These are phyloP conservation scores for Aspergillus asperescens DNA, from an alignment of 495 filamentous ascomycete species.

Conservation along the genomic window DNA sequence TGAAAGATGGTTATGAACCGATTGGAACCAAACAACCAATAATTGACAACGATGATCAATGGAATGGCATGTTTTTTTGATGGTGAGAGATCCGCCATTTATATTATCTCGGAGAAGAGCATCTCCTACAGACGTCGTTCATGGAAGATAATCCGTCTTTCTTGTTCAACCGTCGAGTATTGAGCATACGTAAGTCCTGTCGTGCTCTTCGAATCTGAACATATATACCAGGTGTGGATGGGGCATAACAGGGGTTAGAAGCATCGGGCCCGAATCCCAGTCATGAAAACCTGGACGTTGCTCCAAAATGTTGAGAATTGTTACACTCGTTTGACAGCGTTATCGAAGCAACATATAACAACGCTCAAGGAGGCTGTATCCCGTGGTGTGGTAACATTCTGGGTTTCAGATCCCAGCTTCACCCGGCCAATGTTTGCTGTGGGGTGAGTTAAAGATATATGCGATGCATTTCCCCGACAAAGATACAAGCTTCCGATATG, in stretches of 20 bases:
- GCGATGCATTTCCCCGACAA: background rate
- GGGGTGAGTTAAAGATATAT: background rate
- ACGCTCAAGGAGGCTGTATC: background rate
- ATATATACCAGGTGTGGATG: background rate
- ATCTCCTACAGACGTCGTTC: background rate
- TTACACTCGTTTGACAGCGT: background rate
- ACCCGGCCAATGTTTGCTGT: background rate
- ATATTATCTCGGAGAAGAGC: background rate
- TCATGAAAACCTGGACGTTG: background rate
- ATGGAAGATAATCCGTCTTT: background rate
- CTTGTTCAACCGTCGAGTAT: background rate
- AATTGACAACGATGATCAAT: background rate
- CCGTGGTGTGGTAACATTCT: background rate
- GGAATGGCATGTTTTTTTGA: background rate
- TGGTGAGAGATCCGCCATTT: background rate
- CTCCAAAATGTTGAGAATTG: background rate
- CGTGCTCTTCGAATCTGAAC: background rate
- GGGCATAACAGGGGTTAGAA: background rate
- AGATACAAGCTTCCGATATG: background rate
- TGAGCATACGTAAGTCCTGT: conserved; percentile 1
- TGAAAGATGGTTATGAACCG: background rate
- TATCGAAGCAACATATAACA: background rate
- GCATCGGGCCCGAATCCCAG: background rate
- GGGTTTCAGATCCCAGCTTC: background rate
- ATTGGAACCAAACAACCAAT: background rate